These are phyloP conservation scores for Boletus hoseneyae DNA, from an alignment of 1,284 basidiomycete species.

Conservation along the genomic window DNA sequence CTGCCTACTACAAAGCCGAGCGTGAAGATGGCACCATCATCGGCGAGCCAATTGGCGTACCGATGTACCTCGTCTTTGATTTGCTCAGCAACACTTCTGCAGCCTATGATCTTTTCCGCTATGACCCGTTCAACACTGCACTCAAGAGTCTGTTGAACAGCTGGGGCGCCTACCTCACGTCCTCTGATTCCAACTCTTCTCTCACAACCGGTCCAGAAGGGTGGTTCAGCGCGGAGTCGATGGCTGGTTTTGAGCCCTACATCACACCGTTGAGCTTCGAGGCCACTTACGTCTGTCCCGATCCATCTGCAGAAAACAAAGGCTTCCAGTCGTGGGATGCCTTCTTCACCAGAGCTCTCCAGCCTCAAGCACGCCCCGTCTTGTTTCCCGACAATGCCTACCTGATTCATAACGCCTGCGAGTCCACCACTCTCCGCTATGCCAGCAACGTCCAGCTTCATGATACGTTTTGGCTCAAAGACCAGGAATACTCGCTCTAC, in stretches of 20 bases:
- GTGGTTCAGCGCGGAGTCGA: constrained; percentile 10
- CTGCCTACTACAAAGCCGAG: constrained; percentile 11
- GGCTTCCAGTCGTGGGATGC: constrained; percentile 4
- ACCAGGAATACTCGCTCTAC: constrained; percentile 41
- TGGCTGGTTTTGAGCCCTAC: constrained; percentile 1
- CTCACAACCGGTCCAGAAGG: neutral
- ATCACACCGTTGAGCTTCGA: constrained; percentile 2
- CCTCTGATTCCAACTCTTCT: neutral
- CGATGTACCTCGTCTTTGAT: constrained; percentile 21
- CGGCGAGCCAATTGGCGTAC: constrained; percentile 1
- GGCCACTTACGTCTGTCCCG: constrained; percentile 3
- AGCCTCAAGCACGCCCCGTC: constrained; percentile 36
- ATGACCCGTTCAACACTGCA: constrained; percentile 19
- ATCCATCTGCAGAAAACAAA: constrained; percentile 3
- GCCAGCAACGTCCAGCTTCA: constrained; percentile 31
- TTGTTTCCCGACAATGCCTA: neutral
- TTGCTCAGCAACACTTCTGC: constrained; percentile 26
- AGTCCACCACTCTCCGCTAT: constrained; percentile 41
- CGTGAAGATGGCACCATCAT: constrained; percentile 12
- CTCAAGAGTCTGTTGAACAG: neutral
- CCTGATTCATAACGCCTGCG: constrained; percentile 44
- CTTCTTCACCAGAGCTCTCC: neutral
- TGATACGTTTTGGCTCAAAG: constrained; percentile 48
- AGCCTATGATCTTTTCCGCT: constrained; percentile 21
- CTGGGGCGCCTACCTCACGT: constrained; percentile 16